Evolutionary conservation across 1,139 yeast genomes (phyloP).

Genomic region (Debaryomycetaceae sp.): DNA sequence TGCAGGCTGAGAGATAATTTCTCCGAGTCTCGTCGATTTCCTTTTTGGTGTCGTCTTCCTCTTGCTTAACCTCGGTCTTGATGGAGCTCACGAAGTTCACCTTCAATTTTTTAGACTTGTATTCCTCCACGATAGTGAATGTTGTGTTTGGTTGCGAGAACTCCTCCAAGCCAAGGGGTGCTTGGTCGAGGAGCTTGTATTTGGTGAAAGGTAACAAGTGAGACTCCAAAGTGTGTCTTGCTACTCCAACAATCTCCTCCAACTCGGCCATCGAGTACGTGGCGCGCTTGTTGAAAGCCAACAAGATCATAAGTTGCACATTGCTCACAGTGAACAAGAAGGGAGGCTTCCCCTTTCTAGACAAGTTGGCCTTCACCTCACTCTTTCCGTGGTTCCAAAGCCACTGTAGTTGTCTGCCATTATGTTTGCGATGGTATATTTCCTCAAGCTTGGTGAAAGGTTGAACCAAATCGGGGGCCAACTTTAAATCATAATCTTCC

Average conservation of each 20-base stretch:
- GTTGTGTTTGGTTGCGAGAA: constrained; percentile 50
- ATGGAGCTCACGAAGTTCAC: constrained; percentile 84
- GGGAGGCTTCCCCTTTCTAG: constrained; percentile 80
- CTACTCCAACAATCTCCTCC: constrained; percentile 62
- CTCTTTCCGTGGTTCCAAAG: constrained; percentile 94
- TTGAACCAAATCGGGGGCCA: constrained; percentile 51
- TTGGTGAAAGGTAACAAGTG: constrained; percentile 77
- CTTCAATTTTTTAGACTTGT: constrained; percentile 78
- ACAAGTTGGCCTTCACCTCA: constrained; percentile 83
- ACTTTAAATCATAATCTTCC: constrained; percentile 38
- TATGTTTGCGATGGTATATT: constrained; percentile 71
- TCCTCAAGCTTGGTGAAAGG: constrained; percentile 66
- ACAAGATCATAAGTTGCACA: constrained; percentile 79
- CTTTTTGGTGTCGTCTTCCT: constrained; percentile 75
- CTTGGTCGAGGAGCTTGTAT: constrained; percentile 67
- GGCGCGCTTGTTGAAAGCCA: constrained; percentile 69
- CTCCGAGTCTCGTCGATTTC: constrained; percentile 87
- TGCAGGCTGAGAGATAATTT: constrained; percentile 84
- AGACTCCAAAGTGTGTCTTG: constrained; percentile 62
- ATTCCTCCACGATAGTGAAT: constrained; percentile 73
- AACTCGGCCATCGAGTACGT: constrained; percentile 60
- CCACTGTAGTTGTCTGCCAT: constrained; percentile 91
- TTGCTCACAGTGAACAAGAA: constrained; percentile 77
- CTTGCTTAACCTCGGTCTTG: constrained; percentile 71
- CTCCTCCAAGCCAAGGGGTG: constrained; percentile 51